Percentiles rank a stretch among this genome's conserved stretches.
phyloP scores from a whole-genome alignment of 2,329 filamentous ascomycete species.

The Paraconiothyrium brasiliense region DNA sequence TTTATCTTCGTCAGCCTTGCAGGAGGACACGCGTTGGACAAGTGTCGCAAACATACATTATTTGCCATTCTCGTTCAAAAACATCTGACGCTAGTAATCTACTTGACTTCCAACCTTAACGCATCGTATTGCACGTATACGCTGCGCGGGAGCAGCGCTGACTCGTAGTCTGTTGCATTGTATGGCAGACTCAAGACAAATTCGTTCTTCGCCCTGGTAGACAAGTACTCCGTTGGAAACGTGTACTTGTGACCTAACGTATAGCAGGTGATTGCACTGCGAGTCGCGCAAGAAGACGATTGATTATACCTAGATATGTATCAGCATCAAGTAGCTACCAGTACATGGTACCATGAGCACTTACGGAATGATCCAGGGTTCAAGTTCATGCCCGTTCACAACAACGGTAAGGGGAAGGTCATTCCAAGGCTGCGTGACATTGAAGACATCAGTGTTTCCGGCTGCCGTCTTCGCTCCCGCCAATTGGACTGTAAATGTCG shows the following conservation, averaged over 20 bases:
- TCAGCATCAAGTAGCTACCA: conserved; percentile 44
- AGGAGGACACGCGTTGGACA: neutral
- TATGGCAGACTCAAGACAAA: conserved; percentile 66
- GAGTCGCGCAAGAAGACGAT: conserved; percentile 26
- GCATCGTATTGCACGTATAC: conserved; percentile 73
- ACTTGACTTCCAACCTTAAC: conserved; percentile 64
- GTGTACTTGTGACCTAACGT: conserved; percentile 27
- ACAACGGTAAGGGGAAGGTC: conserved; percentile 61
- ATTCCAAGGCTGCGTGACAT: conserved; percentile 61
- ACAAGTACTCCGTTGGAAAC: conserved; percentile 44
- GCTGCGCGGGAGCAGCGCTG: conserved; percentile 62
- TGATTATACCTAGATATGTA: conserved; percentile 18
- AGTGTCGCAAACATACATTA: neutral
- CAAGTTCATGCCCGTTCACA: conserved; percentile 55
- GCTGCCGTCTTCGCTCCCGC: conserved; percentile 70
- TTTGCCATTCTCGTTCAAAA: neutral
- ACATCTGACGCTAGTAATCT: conserved; percentile 38
- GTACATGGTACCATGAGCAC: neutral
- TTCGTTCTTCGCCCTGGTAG: conserved; percentile 59
- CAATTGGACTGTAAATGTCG: conserved; percentile 54
- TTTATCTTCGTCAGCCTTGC: neutral
- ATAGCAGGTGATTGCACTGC: conserved; percentile 29
- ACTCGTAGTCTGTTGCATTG: conserved; percentile 67
- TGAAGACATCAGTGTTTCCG: conserved; percentile 68
- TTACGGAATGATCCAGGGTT: conserved; percentile 61